Conservation (phyloP, 2,329 filamentous ascomycete species). For the Colletotrichum camelliae region DNA sequence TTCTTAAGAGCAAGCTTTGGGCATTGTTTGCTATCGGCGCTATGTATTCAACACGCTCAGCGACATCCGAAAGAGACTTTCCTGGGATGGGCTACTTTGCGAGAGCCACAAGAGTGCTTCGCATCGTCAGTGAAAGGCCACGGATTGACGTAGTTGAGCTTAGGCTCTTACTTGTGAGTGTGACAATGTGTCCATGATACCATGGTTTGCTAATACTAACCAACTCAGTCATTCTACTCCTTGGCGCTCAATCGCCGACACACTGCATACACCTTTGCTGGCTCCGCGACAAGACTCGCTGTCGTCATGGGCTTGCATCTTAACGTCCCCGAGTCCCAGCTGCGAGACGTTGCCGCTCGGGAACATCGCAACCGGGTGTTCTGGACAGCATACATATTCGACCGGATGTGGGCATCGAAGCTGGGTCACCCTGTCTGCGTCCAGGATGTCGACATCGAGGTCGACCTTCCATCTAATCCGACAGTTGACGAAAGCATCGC, state of each 20-base stretch:
- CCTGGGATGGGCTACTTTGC: constrained; percentile 50
- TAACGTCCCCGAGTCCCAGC: constrained; percentile 42
- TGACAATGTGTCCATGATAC: neutral
- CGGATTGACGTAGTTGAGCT: constrained; percentile 48
- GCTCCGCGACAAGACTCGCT: constrained; percentile 47
- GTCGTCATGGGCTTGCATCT: constrained; percentile 50
- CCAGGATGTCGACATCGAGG: constrained; percentile 52
- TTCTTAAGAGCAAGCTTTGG: constrained; percentile 45
- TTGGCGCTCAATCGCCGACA: constrained; percentile 49
- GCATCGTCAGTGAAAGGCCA: constrained; percentile 46
- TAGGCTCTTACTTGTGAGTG: constrained; percentile 46
- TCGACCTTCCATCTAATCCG: constrained; percentile 44
- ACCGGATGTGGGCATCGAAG: constrained; percentile 54
- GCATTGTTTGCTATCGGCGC: constrained; percentile 52
- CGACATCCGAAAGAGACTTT: constrained; percentile 36
- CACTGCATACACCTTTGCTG: constrained; percentile 46
- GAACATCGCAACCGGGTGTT: constrained; percentile 47
- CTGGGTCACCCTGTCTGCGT: constrained; percentile 54
- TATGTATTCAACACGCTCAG: constrained; percentile 46
- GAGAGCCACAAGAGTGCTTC: constrained; percentile 41
- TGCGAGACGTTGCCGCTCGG: constrained; percentile 38
- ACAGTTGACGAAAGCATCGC: constrained; percentile 27
- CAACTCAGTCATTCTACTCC: constrained; percentile 47
- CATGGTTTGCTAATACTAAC: neutral
- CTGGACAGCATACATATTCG: constrained; percentile 49